Evolutionary conservation across 306 rosid genomes (phyloP).

Genomic region (Pyrus betulifolia): DNA sequence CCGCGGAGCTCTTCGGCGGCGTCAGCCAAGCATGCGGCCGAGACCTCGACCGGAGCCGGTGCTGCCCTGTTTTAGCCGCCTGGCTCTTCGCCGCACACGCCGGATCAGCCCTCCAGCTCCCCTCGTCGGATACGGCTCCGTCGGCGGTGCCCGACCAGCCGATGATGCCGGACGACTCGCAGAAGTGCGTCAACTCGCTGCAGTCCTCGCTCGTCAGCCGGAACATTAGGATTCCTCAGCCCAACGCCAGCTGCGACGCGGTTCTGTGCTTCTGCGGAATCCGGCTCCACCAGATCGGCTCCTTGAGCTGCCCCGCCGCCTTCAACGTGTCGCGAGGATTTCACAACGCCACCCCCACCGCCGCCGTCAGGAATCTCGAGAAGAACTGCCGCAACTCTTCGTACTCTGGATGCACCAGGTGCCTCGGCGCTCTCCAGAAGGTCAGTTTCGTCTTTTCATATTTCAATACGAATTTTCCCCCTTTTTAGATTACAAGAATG

Average conservation of each 20-base stretch:
- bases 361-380: constrained; percentile 61
- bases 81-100: constrained; percentile 98
- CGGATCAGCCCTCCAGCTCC: constrained; percentile 55
- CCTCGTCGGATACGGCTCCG: constrained; percentile 29
- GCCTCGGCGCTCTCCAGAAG: constrained; percentile 79
- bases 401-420: constrained; percentile 78
- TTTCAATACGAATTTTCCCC: too few species aligned
- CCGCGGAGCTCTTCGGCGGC: constrained; percentile 96
- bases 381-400: constrained; percentile 76
- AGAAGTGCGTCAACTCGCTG: constrained; percentile 83
- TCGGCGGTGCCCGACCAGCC: constrained; percentile 42
- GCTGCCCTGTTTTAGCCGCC: constrained; percentile 94
- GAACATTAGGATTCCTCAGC: constrained; percentile 73
- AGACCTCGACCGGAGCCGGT: constrained; percentile 84
- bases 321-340: constrained; percentile 51
- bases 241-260: constrained; percentile 85
- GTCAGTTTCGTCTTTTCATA: constrained; percentile 13
- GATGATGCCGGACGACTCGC: constrained; percentile 97
- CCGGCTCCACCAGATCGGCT: constrained; percentile 78
- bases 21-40: constrained; percentile 83
- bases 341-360: constrained; percentile 73
- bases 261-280: constrained; percentile 90
- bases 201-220: constrained; percentile 61
- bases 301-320: constrained; percentile 73
- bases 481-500: not conserved